phyloP scores from a whole-genome alignment of 2,329 filamentous ascomycete genomes.

The Hymenoscyphus scutula region DNA sequence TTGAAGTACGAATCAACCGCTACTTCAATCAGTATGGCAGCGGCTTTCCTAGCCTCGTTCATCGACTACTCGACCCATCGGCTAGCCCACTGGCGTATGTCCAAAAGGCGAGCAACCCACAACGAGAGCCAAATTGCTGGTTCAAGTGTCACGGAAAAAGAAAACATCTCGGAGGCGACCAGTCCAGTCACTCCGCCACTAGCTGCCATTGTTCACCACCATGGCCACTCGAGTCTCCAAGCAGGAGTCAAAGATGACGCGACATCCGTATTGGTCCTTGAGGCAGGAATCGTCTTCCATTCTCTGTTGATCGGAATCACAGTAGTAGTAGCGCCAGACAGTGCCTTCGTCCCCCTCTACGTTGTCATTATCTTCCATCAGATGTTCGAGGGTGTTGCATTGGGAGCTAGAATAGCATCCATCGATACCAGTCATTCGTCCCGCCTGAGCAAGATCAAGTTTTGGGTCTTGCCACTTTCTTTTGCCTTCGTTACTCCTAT shows the following conservation, averaged over 20 bases:
- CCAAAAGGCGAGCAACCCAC: slow-evolving; percentile 33
- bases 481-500: slow-evolving; percentile 68
- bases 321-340: slow-evolving; percentile 57
- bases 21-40: slow-evolving; percentile 70
- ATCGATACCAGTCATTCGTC: slow-evolving; percentile 19
- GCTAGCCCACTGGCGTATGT: slow-evolving; percentile 44
- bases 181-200: neutral
- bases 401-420: slow-evolving; percentile 67
- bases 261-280: slow-evolving; percentile 62
- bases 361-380: slow-evolving; percentile 75
- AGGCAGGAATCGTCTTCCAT: slow-evolving; percentile 73
- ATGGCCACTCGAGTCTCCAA: slow-evolving; percentile 24
- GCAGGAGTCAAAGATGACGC: neutral
- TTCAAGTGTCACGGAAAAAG: neutral
- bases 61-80: slow-evolving; percentile 67
- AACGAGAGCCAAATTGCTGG: neutral
- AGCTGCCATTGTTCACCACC: neutral
- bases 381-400: slow-evolving; percentile 73
- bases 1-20: slow-evolving; percentile 68
- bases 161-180: neutral
- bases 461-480: slow-evolving; percentile 32
- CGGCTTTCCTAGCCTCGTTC: slow-evolving; percentile 69
- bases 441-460: neutral
- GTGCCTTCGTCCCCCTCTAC: slow-evolving; percentile 56
- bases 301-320: slow-evolving; percentile 10